Percentiles rank a stretch among this genome's conserved stretches.
Conservation (phyloP, 768 basidiomycete genomes). For the Cubamyces lactineus region DNA sequence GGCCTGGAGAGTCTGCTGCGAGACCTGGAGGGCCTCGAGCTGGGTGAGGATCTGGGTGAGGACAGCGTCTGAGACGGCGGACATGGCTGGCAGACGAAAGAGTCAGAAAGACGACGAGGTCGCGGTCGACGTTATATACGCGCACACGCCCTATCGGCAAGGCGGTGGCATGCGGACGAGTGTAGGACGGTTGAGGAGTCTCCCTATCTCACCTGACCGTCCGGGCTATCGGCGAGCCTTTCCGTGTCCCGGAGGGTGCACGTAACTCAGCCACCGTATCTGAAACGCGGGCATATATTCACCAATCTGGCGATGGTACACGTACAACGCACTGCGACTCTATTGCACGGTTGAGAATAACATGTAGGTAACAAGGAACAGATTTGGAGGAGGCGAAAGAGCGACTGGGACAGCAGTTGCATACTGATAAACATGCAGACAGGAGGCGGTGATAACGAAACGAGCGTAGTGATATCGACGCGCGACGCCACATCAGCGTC, state of each 20-base stretch:
- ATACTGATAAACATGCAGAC: background rate
- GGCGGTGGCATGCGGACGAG: slow-evolving; percentile 11
- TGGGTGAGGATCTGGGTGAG: slow-evolving; percentile 74
- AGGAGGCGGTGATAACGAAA: background rate
- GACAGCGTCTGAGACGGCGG: slow-evolving; percentile 48
- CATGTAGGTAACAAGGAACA: background rate
- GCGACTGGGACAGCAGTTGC: background rate
- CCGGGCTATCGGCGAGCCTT: slow-evolving; percentile 21
- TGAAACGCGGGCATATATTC: background rate
- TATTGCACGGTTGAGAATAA: background rate
- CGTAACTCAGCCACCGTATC: slow-evolving; percentile 7
- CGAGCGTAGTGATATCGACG: slow-evolving; percentile 4
- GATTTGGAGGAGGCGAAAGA: background rate
- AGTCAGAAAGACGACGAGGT: background rate
- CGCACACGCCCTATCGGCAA: slow-evolving; percentile 23
- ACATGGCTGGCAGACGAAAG: slow-evolving; percentile 14
- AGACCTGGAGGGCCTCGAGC: slow-evolving; percentile 70
- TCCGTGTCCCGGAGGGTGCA: background rate
- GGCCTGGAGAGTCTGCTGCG: slow-evolving; percentile 77
- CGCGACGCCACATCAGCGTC: background rate
- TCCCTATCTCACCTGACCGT: slow-evolving; percentile 25
- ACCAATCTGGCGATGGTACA: background rate
- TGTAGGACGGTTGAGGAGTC: slow-evolving; percentile 10
- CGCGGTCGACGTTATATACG: slow-evolving; percentile 13
- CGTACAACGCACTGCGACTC: background rate